Conservation (phyloP, 2,329 filamentous ascomycete species). For the Penicillium fuscoglaucum region DNA sequence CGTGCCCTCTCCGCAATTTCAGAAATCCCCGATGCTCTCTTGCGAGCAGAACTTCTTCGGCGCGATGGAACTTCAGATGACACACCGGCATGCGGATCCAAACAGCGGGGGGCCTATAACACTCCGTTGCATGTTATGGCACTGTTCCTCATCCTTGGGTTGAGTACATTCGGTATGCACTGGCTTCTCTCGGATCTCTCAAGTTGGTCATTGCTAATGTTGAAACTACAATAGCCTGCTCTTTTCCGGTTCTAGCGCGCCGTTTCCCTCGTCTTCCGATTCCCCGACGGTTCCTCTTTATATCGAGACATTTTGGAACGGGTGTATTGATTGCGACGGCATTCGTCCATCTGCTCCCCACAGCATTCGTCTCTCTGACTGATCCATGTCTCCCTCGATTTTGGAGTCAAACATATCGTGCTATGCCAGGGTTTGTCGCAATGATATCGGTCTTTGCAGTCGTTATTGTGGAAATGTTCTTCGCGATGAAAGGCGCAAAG, state of each 20-base stretch:
- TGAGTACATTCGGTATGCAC: constrained; percentile 48
- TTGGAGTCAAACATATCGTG: constrained; percentile 76
- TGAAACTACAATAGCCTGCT: constrained; percentile 50
- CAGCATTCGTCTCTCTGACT: constrained; percentile 61
- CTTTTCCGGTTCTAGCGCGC: constrained; percentile 61
- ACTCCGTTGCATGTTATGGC: constrained; percentile 67
- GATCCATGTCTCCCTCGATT: constrained; percentile 70
- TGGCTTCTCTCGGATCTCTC: neutral
- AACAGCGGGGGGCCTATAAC: constrained; percentile 55
- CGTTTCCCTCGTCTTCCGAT: constrained; percentile 61
- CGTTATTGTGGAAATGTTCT: constrained; percentile 83
- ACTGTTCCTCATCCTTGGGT: constrained; percentile 62
- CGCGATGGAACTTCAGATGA: constrained; percentile 26
- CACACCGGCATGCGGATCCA: constrained; percentile 39
- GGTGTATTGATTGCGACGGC: constrained; percentile 59
- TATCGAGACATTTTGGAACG: constrained; percentile 60
- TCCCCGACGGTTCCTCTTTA: constrained; percentile 59
- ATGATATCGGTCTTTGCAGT: constrained; percentile 82
- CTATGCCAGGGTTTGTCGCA: constrained; percentile 76
- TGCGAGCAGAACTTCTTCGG: constrained; percentile 36
- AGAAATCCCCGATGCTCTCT: constrained; percentile 35
- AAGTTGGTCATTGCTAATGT: constrained; percentile 10
- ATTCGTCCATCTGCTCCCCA: constrained; percentile 62
- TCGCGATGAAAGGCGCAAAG: constrained; percentile 68
- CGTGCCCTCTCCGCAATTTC: constrained; percentile 26